A percentile compares a stretch with the other conserved stretches of the same genome.
phyloP scores from a whole-genome alignment of 257 asterid species.

The Petrea volubilis region DNA sequence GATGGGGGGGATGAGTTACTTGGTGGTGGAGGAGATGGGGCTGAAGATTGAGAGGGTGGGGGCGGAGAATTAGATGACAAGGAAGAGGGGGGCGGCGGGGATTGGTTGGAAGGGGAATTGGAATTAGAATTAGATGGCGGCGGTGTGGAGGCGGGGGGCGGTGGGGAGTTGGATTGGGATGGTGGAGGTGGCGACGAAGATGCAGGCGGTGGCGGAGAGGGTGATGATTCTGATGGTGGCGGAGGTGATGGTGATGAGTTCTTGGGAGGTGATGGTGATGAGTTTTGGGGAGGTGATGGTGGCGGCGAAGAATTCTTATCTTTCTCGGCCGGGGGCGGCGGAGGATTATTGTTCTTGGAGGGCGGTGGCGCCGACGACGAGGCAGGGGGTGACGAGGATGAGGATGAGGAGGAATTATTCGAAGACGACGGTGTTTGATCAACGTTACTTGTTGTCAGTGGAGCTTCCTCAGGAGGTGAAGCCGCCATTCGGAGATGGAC shows the following conservation, averaged over 20 bases:
- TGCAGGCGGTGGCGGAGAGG: neutral
- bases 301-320: too few species aligned
- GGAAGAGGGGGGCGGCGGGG: neutral
- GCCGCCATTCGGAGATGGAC: neutral
- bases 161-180: neutral
- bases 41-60: neutral
- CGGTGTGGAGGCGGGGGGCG: neutral
- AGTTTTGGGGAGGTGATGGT: neutral
- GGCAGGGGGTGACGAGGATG: neutral
- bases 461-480: neutral
- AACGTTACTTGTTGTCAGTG: neutral
- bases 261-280: neutral
- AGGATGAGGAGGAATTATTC: neutral
- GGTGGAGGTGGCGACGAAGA: slow-evolving; percentile 1
- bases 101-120: neutral
- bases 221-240: neutral
- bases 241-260: neutral
- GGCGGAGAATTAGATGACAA: neutral
- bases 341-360: too few species aligned
- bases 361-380: neutral
- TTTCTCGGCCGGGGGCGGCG: too few species aligned
- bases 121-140: neutral
- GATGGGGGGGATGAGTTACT: too few species aligned
- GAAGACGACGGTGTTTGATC: neutral
- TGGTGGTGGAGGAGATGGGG: too few species aligned